Percentiles rank a stretch among this genome's conserved stretches.
Evolutionary conservation across 345 rosid genomes (phyloP).

Genomic region (Passiflora organensis): DNA sequence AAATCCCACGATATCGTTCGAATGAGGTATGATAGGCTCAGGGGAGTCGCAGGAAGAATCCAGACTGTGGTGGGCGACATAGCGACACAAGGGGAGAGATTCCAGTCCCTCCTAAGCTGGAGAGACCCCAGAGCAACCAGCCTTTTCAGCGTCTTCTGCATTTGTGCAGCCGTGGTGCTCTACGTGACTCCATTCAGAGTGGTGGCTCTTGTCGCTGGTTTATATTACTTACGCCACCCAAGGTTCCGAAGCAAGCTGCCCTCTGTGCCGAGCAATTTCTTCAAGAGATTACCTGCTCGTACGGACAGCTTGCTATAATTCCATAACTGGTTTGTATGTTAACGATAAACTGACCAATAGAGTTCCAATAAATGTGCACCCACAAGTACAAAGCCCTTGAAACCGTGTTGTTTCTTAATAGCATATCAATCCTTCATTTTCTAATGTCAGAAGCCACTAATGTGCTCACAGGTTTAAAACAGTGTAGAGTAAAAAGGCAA

Average conservation of each 20-base stretch:
- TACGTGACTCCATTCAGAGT: conserved; percentile 60
- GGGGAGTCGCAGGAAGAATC: conserved; percentile 76
- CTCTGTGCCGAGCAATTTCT: conserved; percentile 73
- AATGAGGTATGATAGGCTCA: conserved; percentile 67
- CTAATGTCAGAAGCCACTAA: no score
- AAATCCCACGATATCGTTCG: conserved; percentile 49
- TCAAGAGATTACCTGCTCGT: conserved; percentile 64
- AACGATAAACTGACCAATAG: background rate
- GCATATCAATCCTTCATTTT: no score
- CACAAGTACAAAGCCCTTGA: no score
- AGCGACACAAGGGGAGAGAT: conserved; percentile 82
- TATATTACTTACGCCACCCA: conserved; percentile 69
- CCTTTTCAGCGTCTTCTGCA: conserved; percentile 61
- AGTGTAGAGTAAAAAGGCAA: no score
- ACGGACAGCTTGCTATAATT: conserved; percentile 55
- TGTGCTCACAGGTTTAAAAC: no score
- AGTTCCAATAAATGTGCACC: background rate
- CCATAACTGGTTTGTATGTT: background rate
- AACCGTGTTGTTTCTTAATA: no score
- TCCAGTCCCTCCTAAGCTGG: conserved; percentile 66
- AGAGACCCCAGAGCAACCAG: conserved; percentile 80
- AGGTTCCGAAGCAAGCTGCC: conserved; percentile 82
- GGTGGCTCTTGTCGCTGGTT: conserved; percentile 48
- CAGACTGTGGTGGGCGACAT: conserved; percentile 75
- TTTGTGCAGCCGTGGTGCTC: conserved; percentile 62